Conservation (phyloP, 441 rosid genomes). For the Jatropha podagrica region DNA sequence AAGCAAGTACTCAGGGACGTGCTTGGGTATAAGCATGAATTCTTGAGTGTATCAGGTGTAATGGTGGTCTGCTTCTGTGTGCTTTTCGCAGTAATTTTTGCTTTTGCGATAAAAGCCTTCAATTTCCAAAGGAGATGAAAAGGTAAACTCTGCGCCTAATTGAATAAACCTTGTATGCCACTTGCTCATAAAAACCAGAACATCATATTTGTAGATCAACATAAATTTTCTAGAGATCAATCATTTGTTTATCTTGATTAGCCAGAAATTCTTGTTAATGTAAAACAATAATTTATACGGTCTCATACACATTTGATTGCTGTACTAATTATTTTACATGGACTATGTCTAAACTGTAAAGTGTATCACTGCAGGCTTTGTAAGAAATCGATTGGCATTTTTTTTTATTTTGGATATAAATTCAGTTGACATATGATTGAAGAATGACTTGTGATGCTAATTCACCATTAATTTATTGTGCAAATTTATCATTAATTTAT, state of each 20-base stretch:
- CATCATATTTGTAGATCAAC: neutral
- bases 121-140: constrained; percentile 89
- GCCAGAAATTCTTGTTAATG: neutral
- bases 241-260: neutral
- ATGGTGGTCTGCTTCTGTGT: constrained; percentile 75
- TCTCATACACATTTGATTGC: neutral
- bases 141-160: neutral
- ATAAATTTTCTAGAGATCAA: neutral
- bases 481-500: too few relatives aligned
- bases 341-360: neutral
- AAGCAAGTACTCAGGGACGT: constrained; percentile 47
- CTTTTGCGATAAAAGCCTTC: constrained; percentile 81
- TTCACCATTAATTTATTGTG: too few relatives aligned
- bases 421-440: neutral
- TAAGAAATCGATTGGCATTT: neutral
- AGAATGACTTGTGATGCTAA: too few relatives aligned
- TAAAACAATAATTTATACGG: neutral
- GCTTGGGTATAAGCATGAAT: constrained; percentile 78
- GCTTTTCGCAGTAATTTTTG: constrained; percentile 74
- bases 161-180: neutral
- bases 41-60: constrained; percentile 64
- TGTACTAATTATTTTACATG: neutral
- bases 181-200: neutral
- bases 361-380: neutral
- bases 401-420: neutral